phyloP scores from a whole-genome alignment of 2,329 filamentous ascomycete species.

The Metarhizium anisopliae region DNA sequence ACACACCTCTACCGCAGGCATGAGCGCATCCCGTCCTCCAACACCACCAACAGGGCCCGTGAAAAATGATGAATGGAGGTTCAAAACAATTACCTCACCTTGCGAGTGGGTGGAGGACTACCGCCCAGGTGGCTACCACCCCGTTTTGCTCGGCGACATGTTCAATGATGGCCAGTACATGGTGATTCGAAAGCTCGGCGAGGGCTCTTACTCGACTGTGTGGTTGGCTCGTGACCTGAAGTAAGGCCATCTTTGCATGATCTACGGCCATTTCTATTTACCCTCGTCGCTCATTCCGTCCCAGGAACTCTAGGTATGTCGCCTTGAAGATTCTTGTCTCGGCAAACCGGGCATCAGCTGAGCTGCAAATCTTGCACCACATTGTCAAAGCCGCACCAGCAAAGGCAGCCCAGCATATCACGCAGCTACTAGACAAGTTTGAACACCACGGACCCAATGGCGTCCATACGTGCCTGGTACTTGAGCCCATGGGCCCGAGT shows the following conservation, averaged over 20 bases:
- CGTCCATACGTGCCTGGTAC: slow-evolving; percentile 19
- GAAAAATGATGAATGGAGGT: slow-evolving; percentile 12
- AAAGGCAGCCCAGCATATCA: slow-evolving; percentile 6
- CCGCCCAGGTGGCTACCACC: slow-evolving; percentile 31
- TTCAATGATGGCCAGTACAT: slow-evolving; percentile 31
- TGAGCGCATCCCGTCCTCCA: slow-evolving; percentile 13
- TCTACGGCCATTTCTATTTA: slow-evolving; percentile 11
- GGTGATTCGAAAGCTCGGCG: slow-evolving; percentile 34
- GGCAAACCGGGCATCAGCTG: slow-evolving; percentile 9
- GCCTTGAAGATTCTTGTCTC: slow-evolving; percentile 20
- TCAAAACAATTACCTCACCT: slow-evolving; percentile 15
- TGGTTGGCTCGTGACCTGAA: slow-evolving; percentile 31
- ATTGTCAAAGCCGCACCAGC: slow-evolving; percentile 11
- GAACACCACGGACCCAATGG: slow-evolving; percentile 20
- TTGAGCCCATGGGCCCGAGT: slow-evolving; percentile 24
- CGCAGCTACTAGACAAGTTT: slow-evolving; percentile 16
- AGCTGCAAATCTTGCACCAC: slow-evolving; percentile 12
- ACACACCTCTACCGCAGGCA: slow-evolving; percentile 8
- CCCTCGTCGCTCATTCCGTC: neutral
- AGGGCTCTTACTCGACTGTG: slow-evolving; percentile 35
- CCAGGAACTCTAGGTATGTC: slow-evolving; percentile 11
- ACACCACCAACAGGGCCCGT: slow-evolving; percentile 14
- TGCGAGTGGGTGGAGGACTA: slow-evolving; percentile 26
- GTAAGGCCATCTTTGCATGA: slow-evolving; percentile 6
- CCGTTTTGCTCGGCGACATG: slow-evolving; percentile 29